phyloP scores from a whole-genome alignment of 164 flowering plant species.

The Paratinospora sagittata region DNA sequence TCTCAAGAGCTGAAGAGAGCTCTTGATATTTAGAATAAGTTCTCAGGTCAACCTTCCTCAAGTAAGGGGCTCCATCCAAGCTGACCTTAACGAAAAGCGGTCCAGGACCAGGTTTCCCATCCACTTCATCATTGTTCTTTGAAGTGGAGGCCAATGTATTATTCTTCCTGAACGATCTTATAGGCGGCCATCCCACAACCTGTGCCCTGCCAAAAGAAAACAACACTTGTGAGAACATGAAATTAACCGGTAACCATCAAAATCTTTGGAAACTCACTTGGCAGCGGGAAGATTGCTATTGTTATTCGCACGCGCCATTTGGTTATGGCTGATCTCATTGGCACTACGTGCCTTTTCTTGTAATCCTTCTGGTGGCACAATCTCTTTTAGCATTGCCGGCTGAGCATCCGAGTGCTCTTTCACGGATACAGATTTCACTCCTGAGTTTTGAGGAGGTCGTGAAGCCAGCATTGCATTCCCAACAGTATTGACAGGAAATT shows the following conservation, averaged over 20 bases:
- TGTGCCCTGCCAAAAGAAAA: slow-evolving; percentile 59
- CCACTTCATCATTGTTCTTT: slow-evolving; percentile 81
- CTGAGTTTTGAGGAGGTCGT: slow-evolving; percentile 20
- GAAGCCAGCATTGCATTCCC: slow-evolving; percentile 21
- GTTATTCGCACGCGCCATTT: slow-evolving; percentile 30
- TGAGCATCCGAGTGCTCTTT: slow-evolving; percentile 44
- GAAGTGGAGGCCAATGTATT: slow-evolving; percentile 65
- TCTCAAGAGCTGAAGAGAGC: slow-evolving; percentile 6
- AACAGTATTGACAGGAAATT: slow-evolving; percentile 28
- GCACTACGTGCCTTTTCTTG: slow-evolving; percentile 35
- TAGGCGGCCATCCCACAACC: slow-evolving; percentile 98
- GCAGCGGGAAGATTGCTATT: slow-evolving; percentile 60
- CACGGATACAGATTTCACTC: slow-evolving; percentile 18
- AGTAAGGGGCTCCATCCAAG: slow-evolving; percentile 86
- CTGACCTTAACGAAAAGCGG: slow-evolving; percentile 88
- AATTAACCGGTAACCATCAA: neutral
- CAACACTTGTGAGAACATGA: slow-evolving; percentile 6
- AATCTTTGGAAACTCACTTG: slow-evolving; percentile 49
- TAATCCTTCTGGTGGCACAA: slow-evolving; percentile 31
- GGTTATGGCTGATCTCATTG: slow-evolving; percentile 17
- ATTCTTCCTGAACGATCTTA: slow-evolving; percentile 79
- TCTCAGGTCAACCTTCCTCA: slow-evolving; percentile 10
- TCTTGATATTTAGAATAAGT: slow-evolving; percentile 8
- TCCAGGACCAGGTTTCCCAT: slow-evolving; percentile 73
- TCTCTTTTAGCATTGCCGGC: slow-evolving; percentile 34